Conservation (phyloP, 2,329 filamentous ascomycete species). For the Pestalotiopsis sp. region DNA sequence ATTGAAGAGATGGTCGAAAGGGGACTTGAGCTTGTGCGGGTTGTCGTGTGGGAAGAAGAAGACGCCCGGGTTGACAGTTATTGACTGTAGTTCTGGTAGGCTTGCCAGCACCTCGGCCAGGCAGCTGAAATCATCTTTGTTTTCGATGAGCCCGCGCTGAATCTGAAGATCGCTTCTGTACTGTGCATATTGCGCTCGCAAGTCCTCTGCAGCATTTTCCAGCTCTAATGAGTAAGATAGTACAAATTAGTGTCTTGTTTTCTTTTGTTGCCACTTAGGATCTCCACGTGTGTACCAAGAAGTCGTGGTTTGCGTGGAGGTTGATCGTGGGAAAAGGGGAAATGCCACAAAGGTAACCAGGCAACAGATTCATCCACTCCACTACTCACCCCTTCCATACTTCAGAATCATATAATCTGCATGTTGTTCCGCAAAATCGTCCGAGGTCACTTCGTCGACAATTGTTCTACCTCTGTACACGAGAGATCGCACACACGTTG, state of each 20-base stretch:
- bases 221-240: not conserved
- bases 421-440: not conserved
- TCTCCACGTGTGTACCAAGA: no score
- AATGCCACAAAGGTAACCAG: no score
- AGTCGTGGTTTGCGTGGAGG: no score
- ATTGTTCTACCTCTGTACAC: conserved; percentile 25
- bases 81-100: not conserved
- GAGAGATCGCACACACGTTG: conserved; percentile 27
- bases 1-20: not conserved
- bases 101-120: not conserved
- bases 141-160: not conserved
- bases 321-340: no score
- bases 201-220: not conserved
- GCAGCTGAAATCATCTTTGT: not conserved
- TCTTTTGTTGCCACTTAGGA: no score
- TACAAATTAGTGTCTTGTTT: no score
- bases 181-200: not conserved
- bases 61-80: not conserved
- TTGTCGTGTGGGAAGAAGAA: not conserved
- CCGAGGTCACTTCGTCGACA: not conserved
- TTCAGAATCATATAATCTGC: not conserved
- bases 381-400: not conserved
- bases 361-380: no score
- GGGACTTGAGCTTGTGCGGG: not conserved
- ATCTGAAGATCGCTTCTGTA: not conserved